Conservation (phyloP, 2,329 filamentous ascomycete genomes). For the Dothidotthia symphoricarpi region DNA sequence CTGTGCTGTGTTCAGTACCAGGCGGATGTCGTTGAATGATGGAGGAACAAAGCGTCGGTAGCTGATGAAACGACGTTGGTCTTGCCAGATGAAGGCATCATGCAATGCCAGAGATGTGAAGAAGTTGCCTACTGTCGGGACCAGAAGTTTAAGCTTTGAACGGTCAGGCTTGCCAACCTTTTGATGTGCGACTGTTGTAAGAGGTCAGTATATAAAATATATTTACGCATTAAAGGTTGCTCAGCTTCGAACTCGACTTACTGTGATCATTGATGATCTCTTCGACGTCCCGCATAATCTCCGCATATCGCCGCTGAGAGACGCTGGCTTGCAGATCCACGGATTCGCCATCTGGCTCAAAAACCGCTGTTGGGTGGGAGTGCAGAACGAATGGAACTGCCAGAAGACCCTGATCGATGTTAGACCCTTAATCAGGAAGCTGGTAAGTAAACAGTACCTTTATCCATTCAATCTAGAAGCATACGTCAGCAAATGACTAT, state of each 20-base stretch:
- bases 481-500: constrained; percentile 12
- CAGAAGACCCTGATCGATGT: constrained; percentile 54
- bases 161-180: constrained; percentile 62
- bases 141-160: constrained; percentile 88
- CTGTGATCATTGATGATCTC: constrained; percentile 89
- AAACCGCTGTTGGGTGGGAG: constrained; percentile 87
- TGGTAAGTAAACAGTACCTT: constrained; percentile 56
- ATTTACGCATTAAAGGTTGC: too few relatives aligned
- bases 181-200: constrained; percentile 65
- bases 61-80: constrained; percentile 80
- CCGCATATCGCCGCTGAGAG: constrained; percentile 84
- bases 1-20: constrained; percentile 93
- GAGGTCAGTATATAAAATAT: constrained; percentile 4
- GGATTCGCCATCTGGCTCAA: constrained; percentile 65
- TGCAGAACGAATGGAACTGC: constrained; percentile 96
- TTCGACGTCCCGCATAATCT: constrained; percentile 94
- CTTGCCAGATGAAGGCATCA: constrained; percentile 89
- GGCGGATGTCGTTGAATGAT: constrained; percentile 92
- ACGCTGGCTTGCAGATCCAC: constrained; percentile 72
- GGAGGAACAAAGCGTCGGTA: constrained; percentile 90
- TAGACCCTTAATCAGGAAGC: not conserved
- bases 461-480: constrained; percentile 76
- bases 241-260: constrained; percentile 48
- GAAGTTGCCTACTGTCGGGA: constrained; percentile 88
- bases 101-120: constrained; percentile 86